A percentile compares a stretch with the other conserved stretches of the same genome.
Conservation (phyloP, 2,329 filamentous ascomycete species). For the Elsinoe fawcettii region DNA sequence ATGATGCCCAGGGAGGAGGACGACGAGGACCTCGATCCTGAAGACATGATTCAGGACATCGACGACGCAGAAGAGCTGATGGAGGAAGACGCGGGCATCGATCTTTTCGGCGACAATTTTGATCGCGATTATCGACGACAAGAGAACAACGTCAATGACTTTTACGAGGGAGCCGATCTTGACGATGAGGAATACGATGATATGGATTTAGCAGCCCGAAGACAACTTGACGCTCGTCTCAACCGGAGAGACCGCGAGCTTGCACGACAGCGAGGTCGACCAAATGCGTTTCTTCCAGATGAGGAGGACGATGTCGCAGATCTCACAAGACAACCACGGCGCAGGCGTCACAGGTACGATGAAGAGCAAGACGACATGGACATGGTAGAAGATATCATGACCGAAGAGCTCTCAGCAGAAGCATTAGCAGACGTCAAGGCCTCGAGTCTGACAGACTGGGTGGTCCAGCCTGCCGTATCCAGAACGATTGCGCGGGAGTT, state of each 20-base stretch:
- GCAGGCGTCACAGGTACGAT: slow-evolving; percentile 83
- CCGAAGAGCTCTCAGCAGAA: slow-evolving; percentile 88
- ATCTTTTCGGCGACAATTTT: slow-evolving; percentile 63
- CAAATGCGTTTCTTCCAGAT: slow-evolving; percentile 65
- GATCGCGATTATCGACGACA: slow-evolving; percentile 52
- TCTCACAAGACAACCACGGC: slow-evolving; percentile 73
- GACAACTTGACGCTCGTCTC: slow-evolving; percentile 64
- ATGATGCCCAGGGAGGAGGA: slow-evolving; percentile 60
- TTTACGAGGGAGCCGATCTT: slow-evolving; percentile 62
- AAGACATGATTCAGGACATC: slow-evolving; percentile 56
- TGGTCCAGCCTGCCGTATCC: slow-evolving; percentile 80
- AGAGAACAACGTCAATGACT: slow-evolving; percentile 46
- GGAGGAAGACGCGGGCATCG: slow-evolving; percentile 62
- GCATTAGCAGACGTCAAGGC: slow-evolving; percentile 90
- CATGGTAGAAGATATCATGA: slow-evolving; percentile 89
- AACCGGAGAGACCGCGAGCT: slow-evolving; percentile 68
- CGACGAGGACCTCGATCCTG: slow-evolving; percentile 63
- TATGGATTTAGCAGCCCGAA: slow-evolving; percentile 58
- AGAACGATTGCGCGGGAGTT: slow-evolving; percentile 93
- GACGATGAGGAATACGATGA: slow-evolving; percentile 73
- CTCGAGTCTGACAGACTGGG: slow-evolving; percentile 88
- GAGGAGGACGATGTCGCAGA: slow-evolving; percentile 82
- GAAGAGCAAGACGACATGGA: slow-evolving; percentile 85
- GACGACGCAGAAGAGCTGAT: slow-evolving; percentile 62
- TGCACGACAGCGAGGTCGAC: slow-evolving; percentile 57